Evolutionary conservation across 495 filamentous ascomycete genomes (phyloP).

Genomic region (Hypoxylon lienhwacheense): DNA sequence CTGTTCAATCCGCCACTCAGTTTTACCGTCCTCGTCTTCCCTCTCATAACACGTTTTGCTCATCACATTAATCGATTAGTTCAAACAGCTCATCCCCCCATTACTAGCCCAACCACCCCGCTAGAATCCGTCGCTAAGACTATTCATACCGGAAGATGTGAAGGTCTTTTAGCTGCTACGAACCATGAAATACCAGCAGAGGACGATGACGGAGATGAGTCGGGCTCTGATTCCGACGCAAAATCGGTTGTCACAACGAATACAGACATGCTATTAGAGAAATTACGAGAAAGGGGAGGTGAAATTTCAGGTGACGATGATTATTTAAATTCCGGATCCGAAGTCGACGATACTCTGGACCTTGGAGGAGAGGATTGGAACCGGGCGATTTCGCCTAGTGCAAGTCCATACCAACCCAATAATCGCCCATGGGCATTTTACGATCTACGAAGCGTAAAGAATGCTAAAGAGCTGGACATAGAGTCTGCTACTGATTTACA

Average conservation of each 20-base stretch:
- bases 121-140: background rate
- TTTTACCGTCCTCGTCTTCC: background rate
- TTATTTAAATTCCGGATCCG: slow-evolving; percentile 24
- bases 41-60: background rate
- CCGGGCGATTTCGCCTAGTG: background rate
- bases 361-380: slow-evolving; percentile 21
- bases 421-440: slow-evolving; percentile 34
- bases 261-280: slow-evolving; percentile 22
- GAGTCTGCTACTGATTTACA: no score
- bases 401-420: background rate
- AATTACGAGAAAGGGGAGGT: slow-evolving; percentile 20
- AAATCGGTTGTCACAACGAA: slow-evolving; percentile 1
- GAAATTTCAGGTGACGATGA: slow-evolving; percentile 35
- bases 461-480: background rate
- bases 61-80: background rate
- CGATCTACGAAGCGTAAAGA: slow-evolving; percentile 14
- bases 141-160: background rate
- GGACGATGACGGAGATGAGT: slow-evolving; percentile 3
- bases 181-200: background rate
- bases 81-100: background rate
- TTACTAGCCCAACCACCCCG: slow-evolving; percentile 15
- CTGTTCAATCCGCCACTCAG: background rate
- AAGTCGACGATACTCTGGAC: slow-evolving; percentile 15
- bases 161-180: background rate
- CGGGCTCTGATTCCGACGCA: slow-evolving; percentile 1